Conservation (phyloP, 352 stramenopile species). For the Pseudoperonospora humuli region DNA sequence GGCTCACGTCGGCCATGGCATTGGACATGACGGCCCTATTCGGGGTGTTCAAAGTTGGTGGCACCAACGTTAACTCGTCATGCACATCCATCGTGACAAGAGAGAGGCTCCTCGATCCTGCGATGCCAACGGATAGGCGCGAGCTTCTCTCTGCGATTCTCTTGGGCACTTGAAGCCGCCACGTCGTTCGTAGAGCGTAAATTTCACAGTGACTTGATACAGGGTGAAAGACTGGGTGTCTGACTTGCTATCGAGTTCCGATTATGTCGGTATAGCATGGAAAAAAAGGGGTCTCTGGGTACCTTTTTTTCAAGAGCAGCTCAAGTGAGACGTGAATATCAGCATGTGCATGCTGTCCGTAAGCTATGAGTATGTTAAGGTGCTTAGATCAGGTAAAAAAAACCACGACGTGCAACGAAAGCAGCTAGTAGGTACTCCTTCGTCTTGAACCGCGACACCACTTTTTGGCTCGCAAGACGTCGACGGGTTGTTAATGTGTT, state of each 20-base stretch:
- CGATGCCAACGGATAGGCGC: constrained; percentile 13
- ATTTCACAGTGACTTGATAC: constrained; percentile 6
- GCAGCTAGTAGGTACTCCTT: constrained; percentile 23
- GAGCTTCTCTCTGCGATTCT: constrained; percentile 16
- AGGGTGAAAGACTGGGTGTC: constrained; percentile 8
- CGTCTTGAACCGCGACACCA: constrained; percentile 8
- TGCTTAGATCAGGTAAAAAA: constrained; percentile 10
- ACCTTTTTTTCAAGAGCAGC: constrained; percentile 3
- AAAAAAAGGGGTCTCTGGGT: constrained; percentile 19
- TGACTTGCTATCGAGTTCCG: constrained; percentile 1
- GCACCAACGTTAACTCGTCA: constrained; percentile 23
- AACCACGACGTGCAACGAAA: constrained; percentile 17
- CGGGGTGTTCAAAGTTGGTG: constrained; percentile 8
- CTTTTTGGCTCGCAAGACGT: constrained; percentile 16
- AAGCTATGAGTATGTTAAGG: neutral
- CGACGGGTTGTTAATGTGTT: constrained; percentile 13
- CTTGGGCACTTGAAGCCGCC: constrained; percentile 3
- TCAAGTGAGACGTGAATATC: constrained; percentile 14
- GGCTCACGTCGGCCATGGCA: constrained; percentile 1
- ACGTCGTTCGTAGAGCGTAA: constrained; percentile 6
- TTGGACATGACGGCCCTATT: constrained; percentile 15
- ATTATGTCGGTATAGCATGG: constrained; percentile 17
- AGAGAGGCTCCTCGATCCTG: constrained; percentile 20
- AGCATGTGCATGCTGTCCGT: constrained; percentile 13
- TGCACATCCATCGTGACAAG: constrained; percentile 21